These are phyloP conservation scores for Cucurbita maxima DNA, from an alignment of 306 rosid genomes.

Conservation along the genomic window DNA sequence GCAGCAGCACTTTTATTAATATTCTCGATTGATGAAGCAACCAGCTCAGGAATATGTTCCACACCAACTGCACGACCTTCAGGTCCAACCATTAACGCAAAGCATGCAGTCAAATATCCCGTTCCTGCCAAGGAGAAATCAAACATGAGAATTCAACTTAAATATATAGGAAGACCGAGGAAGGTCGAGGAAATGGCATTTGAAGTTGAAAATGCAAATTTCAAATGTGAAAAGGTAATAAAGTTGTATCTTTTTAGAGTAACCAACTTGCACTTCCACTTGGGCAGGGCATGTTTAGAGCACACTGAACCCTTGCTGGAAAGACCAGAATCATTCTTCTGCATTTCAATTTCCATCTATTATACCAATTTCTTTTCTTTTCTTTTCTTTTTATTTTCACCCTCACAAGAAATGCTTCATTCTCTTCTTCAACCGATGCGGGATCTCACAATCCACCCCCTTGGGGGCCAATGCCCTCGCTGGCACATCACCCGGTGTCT, in stretches of 20 bases:
- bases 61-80: constrained; percentile 70
- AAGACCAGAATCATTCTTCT: background rate
- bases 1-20: constrained; percentile 69
- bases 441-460: too few relatives aligned
- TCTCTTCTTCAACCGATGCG: too few relatives aligned
- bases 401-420: too few relatives aligned
- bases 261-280: background rate
- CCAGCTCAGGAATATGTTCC: constrained; percentile 91
- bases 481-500: too few relatives aligned
- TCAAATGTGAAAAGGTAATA: background rate
- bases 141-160: background rate
- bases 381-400: too few relatives aligned
- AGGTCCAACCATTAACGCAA: constrained; percentile 83
- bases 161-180: background rate
- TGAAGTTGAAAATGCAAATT: background rate
- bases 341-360: background rate
- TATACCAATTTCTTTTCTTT: background rate
- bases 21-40: constrained; percentile 51
- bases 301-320: background rate
- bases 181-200: background rate
- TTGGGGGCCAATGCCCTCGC: too few relatives aligned
- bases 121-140: constrained; percentile 42
- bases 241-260: background rate
- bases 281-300: background rate
- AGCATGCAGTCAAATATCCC: constrained; percentile 88